phyloP scores from a whole-genome alignment of 257 asterid species.

The Solanum corneliomulleri region DNA sequence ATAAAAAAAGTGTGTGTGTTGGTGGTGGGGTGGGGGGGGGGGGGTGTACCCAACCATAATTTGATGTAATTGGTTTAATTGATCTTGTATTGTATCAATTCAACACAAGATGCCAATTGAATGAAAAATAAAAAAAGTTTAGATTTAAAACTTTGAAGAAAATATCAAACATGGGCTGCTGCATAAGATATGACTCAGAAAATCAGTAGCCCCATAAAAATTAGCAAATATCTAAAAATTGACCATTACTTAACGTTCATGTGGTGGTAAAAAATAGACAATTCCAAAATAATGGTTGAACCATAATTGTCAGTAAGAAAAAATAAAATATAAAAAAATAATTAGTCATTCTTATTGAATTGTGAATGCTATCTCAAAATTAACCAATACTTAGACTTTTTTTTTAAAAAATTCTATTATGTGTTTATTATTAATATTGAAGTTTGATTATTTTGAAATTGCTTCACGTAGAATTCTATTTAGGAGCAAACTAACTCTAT shows the following conservation, averaged over 20 bases:
- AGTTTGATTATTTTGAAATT: too few species aligned
- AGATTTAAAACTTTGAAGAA: neutral
- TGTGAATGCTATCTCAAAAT: neutral
- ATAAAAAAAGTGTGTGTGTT: too few species aligned
- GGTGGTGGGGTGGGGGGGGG: too few species aligned
- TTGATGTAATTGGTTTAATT: neutral
- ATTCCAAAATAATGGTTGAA: neutral
- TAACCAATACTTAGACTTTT: neutral
- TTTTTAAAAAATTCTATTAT: rapidly evolving
- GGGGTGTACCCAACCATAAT: too few species aligned
- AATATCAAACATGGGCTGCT: neutral
- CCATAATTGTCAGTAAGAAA: neutral
- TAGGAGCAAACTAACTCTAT: too few species aligned
- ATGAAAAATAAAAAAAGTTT: neutral
- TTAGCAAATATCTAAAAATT: neutral
- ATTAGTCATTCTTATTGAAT: too few species aligned
- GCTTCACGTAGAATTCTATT: too few species aligned
- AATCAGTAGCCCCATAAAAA: neutral
- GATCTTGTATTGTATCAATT: neutral
- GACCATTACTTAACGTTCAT: neutral
- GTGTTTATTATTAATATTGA: too few species aligned
- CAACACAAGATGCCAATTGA: neutral
- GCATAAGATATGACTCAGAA: neutral
- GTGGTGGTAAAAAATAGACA: neutral
- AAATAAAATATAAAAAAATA: neutral